Base-by-base conservation (phyloP, 176 grass and related monocot genomes). In the Carex scoparia region DNA sequence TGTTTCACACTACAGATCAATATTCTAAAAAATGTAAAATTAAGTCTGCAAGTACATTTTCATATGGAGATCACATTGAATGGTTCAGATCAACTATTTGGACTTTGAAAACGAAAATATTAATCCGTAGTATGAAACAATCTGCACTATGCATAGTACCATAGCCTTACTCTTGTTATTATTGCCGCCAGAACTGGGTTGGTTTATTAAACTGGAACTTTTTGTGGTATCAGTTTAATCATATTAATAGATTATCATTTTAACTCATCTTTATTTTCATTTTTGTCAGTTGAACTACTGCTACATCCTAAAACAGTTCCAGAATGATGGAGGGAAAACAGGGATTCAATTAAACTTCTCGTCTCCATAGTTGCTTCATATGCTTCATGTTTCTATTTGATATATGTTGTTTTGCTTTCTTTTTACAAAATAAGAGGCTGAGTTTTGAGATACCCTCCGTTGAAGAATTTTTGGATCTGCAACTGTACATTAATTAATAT, bases 341-440 rank as follows among this genome's bases (percentile, higher is more conserved):
- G 93, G 93, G 79, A 89, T 98, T 86, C 93, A 98, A 72, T 94
- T 98, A 42, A 92, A 84, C 80, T 94, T 95, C 15, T 89, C 89
- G 27, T 90, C 84, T 0, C 80, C 91, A 28, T 95, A 91, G 80
- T 84, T 74, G 14, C 27, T 77, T 59, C 19, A 14, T 79, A 23
- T 64, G 14, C 35, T 82, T 81, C 40, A 28, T 12, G 44, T 54
- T 55, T 76, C 3, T 16, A 77, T 77, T 7, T 56, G 49, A 56
- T 56, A 77, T 3, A 15, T 28, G 23, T 77, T 33, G 5, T 32
- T 67, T 54, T 65, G 38, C 38, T 54, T 67, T 83, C 46, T 54
- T 55, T 68, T 55, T 68, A 30, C 44, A 51, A 83, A 83, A 49
- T 65, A 83, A 65, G 8, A 49, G 15, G 40, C 60, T 55, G 46